Evolutionary conservation across 139 green algal genomes (phyloP), one percentile per base, ranked within the genome.

Genomic region (Astrephomene gubernaculifera): DNA sequence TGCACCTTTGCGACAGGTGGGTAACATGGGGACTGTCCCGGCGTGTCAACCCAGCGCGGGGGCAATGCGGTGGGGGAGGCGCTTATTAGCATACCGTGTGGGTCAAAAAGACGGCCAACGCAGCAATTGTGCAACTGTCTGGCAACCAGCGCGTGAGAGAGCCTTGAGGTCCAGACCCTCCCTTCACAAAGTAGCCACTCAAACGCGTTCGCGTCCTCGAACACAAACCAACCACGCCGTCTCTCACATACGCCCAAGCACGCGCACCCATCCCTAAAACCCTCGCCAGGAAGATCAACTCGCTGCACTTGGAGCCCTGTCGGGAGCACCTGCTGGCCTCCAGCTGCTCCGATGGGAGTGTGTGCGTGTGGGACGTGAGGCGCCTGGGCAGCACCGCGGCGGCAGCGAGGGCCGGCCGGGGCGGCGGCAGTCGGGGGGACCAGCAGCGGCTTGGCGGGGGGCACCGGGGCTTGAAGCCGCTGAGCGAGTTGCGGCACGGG

Each of bases 251-350:
- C n/a, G n/a, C n/a, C n/a, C n/a, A n/a, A n/a, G n/a, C n/a, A n/a
- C n/a, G n/a, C n/a, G n/a, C n/a, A n/a, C n/a, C n/a, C n/a, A n/a
- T n/a, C n/a, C n/a, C n/a, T n/a, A n/a, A n/a, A n/a, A n/a, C n/a
- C n/a, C 31, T 89, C 61, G 33, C 71, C 85, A 93, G 87, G 45
- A 95, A 95, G 86, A 85, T 96, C 81, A 96, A 95, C 80, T 94
- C 90, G 2, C 45, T 94, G 24, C 68, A 90, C 65, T 17, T 87
- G 45, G 81, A 87, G 53, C 81, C 86, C 36, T 44, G 43, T 2
- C 24, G 12, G 8, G 24, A 14, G 7, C 41, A n/a, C 21, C 86
- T 87, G 63, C 64, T 90, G 2, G 74, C 80, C 27, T 54, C 73
- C 45, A 74, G 53, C 49, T 54, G 36, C 78, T 84, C 79, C 6